Percentiles rank a stretch among this genome's conserved stretches.
These are phyloP conservation scores for Arachnomyces sp. DNA, from an alignment of 2,329 filamentous ascomycete species.

Conservation along the genomic window DNA sequence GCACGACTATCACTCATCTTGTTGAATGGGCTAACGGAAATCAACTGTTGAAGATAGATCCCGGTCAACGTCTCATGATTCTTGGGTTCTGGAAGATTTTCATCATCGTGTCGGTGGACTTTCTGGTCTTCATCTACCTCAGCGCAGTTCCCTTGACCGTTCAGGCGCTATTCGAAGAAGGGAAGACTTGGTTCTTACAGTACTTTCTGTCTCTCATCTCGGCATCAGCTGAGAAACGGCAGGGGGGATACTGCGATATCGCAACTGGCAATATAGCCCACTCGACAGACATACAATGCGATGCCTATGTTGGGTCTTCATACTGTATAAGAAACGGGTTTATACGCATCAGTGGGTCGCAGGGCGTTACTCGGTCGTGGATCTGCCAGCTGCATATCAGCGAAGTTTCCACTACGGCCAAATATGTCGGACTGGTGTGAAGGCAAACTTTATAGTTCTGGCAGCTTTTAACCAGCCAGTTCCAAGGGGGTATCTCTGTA, in stretches of 20 bases:
- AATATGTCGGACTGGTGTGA: neutral
- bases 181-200: neutral
- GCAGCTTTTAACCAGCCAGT: neutral
- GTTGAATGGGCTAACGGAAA: no score
- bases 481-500: neutral
- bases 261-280: neutral
- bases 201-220: neutral
- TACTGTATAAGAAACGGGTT: neutral
- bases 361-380: no score
- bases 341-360: neutral
- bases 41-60: no score
- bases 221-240: neutral
- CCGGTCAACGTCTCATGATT: neutral
- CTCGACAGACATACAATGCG: no score
- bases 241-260: conserved; percentile 1
- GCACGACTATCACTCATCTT: no score
- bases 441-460: neutral
- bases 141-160: neutral
- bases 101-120: neutral
- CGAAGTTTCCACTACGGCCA: neutral
- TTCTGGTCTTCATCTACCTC: neutral
- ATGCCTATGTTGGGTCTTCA: neutral
- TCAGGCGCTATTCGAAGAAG: conserved; percentile 1
- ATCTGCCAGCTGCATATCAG: neutral
- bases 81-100: neutral